Conservation (phyloP, 306 rosid species). For the Vigna hirtella region DNA sequence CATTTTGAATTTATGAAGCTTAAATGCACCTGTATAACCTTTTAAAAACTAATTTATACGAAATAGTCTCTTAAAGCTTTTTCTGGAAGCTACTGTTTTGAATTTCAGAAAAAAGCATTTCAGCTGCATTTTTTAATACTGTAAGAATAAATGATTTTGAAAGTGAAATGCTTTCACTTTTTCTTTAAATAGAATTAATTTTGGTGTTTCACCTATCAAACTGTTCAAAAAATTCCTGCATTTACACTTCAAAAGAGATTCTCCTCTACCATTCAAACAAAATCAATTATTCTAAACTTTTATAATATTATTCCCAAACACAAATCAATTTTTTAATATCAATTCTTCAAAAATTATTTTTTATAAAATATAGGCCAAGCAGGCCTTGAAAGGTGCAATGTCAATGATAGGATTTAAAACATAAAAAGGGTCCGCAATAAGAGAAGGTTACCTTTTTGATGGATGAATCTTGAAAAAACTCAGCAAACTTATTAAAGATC, state of each 20-base stretch:
- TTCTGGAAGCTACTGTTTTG: not conserved
- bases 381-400: constrained; percentile 6
- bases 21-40: not conserved
- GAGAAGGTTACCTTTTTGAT: constrained; percentile 75
- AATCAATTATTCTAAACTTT: constrained; percentile 8
- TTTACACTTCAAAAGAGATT: not conserved
- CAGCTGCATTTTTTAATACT: not conserved
- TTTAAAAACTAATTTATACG: not conserved
- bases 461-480: constrained; percentile 77
- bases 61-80: not conserved
- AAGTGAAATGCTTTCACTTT: not conserved
- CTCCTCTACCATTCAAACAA: constrained; percentile 8
- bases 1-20: constrained; percentile 21
- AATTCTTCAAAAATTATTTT: not conserved
- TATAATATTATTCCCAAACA: constrained; percentile 1
- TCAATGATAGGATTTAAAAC: constrained; percentile 22
- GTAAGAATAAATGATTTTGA: not conserved
- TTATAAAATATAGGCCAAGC: not conserved
- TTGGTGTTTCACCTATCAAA: not conserved
- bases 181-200: not conserved
- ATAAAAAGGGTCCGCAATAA: constrained; percentile 24
- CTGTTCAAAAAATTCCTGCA: not conserved
- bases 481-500: constrained; percentile 69
- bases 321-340: not conserved
- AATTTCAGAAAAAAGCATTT: not conserved